Percentiles rank a stretch among this genome's conserved stretches.
These are phyloP conservation scores for Pestalotiopsis sp. DNA, from an alignment of 2,329 filamentous ascomycete genomes.

Conservation along the genomic window DNA sequence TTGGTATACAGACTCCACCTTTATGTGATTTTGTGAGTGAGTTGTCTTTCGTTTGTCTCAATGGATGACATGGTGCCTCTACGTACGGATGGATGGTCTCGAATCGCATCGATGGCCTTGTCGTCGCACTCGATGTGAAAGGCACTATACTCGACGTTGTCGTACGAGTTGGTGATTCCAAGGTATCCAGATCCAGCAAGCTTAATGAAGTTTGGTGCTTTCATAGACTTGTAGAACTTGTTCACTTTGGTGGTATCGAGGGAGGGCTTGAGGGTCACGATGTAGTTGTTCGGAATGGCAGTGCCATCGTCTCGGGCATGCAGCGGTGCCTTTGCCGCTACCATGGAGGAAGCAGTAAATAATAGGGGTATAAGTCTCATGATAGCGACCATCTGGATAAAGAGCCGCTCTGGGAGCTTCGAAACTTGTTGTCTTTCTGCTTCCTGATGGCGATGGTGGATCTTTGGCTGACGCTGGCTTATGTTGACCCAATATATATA, in stretches of 20 bases:
- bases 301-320: constrained; percentile 17
- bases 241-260: constrained; percentile 13
- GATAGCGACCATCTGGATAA: no score
- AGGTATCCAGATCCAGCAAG: constrained; percentile 11
- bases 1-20: constrained; percentile 26
- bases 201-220: constrained; percentile 11
- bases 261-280: constrained; percentile 25
- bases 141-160: constrained; percentile 21
- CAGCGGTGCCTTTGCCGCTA: constrained; percentile 21
- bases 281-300: constrained; percentile 24
- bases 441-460: no score
- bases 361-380: constrained; percentile 18
- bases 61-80: not conserved
- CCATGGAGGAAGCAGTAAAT: constrained; percentile 15
- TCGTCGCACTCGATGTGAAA: constrained; percentile 29
- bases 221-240: constrained; percentile 20
- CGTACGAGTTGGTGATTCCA: constrained; percentile 23
- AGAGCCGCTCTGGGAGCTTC: no score
- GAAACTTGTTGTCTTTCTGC: no score
- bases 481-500: no score
- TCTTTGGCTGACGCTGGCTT: no score
- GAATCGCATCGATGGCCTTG: constrained; percentile 20
- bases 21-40: not conserved
- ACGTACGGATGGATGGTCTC: constrained; percentile 20
- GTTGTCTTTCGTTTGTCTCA: not conserved